A percentile compares a stretch with the other conserved stretches of the same genome.
Evolutionary conservation across 148 eudicot genomes (phyloP).

Genomic region (Chenopodium quinoa): DNA sequence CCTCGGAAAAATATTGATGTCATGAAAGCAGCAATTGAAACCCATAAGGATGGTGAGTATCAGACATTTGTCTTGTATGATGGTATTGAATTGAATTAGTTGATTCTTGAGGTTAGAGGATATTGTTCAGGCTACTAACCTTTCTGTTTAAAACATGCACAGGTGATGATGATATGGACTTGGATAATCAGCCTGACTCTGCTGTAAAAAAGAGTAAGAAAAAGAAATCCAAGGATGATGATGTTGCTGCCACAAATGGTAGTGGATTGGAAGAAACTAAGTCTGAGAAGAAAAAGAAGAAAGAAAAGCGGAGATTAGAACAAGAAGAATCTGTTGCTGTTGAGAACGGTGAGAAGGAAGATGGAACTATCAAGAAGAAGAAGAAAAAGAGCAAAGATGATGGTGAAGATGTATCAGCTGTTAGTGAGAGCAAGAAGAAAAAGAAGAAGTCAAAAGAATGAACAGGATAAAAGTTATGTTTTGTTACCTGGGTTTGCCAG

Average conservation of each 20-base stretch:
- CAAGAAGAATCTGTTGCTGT: constrained; percentile 31
- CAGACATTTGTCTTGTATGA: no score
- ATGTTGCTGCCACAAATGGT: neutral
- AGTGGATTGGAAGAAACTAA: constrained; percentile 28
- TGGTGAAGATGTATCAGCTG: constrained; percentile 37
- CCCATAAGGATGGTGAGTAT: constrained; percentile 45
- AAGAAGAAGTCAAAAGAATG: constrained; percentile 55
- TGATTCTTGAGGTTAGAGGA: neutral
- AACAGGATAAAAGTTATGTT: constrained; percentile 11
- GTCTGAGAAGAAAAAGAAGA: constrained; percentile 64
- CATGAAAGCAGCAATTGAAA: constrained; percentile 83
- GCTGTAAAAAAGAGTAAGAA: constrained; percentile 71
- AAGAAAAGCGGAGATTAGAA: constrained; percentile 60
- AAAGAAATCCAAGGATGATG: constrained; percentile 64
- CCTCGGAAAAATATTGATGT: constrained; percentile 93
- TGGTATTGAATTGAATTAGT: neutral
- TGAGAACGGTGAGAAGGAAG: constrained; percentile 27
- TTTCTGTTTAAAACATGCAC: neutral
- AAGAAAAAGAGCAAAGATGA: constrained; percentile 61
- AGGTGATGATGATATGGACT: constrained; percentile 57
- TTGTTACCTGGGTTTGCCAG: neutral
- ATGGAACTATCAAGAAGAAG: constrained; percentile 46
- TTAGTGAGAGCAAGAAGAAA: constrained; percentile 40
- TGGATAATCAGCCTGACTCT: constrained; percentile 41
- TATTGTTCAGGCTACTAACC: neutral